Percentiles rank a stretch among this genome's conserved stretches.
Evolutionary conservation across 306 rosid species (phyloP).

Genomic region (Ziziphus jujuba): DNA sequence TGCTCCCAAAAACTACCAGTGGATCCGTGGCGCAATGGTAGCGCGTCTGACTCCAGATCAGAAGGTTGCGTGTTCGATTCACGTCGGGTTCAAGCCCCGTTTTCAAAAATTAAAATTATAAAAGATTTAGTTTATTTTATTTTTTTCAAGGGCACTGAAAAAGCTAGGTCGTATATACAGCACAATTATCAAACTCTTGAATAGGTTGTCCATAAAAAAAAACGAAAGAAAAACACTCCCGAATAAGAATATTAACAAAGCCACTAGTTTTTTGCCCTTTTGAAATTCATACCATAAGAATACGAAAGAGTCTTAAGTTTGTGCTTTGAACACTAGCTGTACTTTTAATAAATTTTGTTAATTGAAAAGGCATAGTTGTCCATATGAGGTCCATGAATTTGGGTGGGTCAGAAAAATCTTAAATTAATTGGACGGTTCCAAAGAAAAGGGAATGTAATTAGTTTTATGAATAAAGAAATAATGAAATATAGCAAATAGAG

Average conservation of each 20-base stretch:
- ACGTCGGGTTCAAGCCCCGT: slow-evolving; percentile 32
- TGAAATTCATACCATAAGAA: background rate
- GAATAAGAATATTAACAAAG: background rate
- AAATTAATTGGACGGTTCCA: slow-evolving; percentile 18
- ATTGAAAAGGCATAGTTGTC: slow-evolving; percentile 6
- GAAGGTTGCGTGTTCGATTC: slow-evolving; percentile 61
- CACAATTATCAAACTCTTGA: no score
- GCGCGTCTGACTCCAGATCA: slow-evolving; percentile 52
- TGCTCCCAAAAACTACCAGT: no score
- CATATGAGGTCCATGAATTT: background rate
- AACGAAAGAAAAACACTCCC: no score
- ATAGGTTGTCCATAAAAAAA: no score
- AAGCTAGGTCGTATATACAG: no score
- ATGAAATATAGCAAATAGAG: no score
- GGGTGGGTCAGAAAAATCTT: background rate
- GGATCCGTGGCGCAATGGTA: slow-evolving; percentile 57
- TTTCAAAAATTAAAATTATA: no score
- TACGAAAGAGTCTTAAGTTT: background rate
- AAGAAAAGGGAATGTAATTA: slow-evolving; percentile 6
- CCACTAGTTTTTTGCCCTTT: background rate
- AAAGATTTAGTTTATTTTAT: no score
- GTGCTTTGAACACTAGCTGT: background rate
- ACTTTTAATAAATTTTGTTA: background rate
- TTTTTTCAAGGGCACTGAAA: no score
- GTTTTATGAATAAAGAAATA: no score